Conservation (phyloP, 495 filamentous ascomycete species). For the Tuber borchii region DNA sequence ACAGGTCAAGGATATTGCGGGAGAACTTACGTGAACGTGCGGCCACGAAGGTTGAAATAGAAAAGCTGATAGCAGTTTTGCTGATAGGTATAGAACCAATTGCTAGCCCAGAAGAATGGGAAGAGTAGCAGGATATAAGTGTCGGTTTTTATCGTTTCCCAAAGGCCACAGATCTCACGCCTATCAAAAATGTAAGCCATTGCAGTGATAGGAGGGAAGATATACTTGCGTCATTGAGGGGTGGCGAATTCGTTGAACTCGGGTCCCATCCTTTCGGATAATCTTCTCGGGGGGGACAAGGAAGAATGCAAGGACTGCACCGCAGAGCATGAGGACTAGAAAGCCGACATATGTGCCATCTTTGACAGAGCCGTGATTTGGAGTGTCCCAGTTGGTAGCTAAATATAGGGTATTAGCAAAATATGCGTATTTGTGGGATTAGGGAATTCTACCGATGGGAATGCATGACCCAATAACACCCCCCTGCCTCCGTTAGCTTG, state of each 20-base stretch:
- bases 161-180: conserved; percentile 71
- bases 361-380: conserved; percentile 54
- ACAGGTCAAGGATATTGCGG: too few relatives aligned
- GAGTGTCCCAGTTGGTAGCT: conserved; percentile 39
- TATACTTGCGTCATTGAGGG: conserved; percentile 23
- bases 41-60: conserved; percentile 74
- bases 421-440: background rate
- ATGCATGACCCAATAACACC: conserved; percentile 80
- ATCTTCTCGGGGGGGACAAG: conserved; percentile 73
- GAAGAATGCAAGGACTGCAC: conserved; percentile 63
- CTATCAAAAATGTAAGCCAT: conserved; percentile 30
- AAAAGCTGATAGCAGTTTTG: conserved; percentile 55
- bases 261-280: conserved; percentile 71
- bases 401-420: background rate
- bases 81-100: conserved; percentile 74
- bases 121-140: conserved; percentile 79
- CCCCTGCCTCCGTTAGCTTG: conserved; percentile 44
- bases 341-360: conserved; percentile 90
- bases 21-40: conserved; percentile 51
- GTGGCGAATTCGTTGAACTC: conserved; percentile 38
- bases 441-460: conserved; percentile 21
- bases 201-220: background rate
- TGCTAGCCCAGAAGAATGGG: conserved; percentile 77
- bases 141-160: conserved; percentile 62
- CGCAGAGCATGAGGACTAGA: conserved; percentile 74